Evolutionary conservation across 2,329 filamentous ascomycete species (phyloP).

Genomic region (Didymella pinodella): DNA sequence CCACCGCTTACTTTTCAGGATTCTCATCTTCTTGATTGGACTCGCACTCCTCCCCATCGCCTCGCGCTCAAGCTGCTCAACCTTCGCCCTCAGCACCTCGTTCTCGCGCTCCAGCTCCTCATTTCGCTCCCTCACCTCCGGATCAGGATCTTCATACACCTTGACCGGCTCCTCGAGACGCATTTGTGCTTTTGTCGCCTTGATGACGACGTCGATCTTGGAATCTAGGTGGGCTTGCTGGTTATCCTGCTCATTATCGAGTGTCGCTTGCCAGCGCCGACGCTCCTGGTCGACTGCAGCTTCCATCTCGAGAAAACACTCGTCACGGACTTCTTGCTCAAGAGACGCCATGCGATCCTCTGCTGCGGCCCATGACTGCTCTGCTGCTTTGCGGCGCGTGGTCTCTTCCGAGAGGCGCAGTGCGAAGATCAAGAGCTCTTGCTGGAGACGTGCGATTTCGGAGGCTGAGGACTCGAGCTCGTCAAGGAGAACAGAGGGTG

Average conservation of each 20-base stretch:
- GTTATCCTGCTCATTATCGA: conserved; percentile 78
- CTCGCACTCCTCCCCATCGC: conserved; percentile 49
- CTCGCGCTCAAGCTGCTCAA: conserved; percentile 54
- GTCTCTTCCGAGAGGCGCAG: conserved; percentile 74
- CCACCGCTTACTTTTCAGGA: conserved; percentile 60
- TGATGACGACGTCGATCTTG: conserved; percentile 79
- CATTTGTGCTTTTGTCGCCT: conserved; percentile 57
- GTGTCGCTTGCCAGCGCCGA: conserved; percentile 78
- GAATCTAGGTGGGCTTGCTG: conserved; percentile 86
- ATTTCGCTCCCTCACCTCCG: conserved; percentile 47
- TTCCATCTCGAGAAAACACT: conserved; percentile 89
- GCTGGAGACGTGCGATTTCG: conserved; percentile 79
- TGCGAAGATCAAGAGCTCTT: conserved; percentile 79
- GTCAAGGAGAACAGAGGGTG: conserved; percentile 57
- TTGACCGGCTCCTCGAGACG: conserved; percentile 43
- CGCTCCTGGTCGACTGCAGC: conserved; percentile 76
- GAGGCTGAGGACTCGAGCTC: conserved; percentile 84
- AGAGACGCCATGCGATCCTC: conserved; percentile 73
- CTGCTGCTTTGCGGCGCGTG: conserved; percentile 72
- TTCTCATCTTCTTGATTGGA: conserved; percentile 59
- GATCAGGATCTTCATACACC: conserved; percentile 54
- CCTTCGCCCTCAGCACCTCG: conserved; percentile 45
- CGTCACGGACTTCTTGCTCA: conserved; percentile 86
- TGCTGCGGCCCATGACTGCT: conserved; percentile 73
- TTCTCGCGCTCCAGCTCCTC: conserved; percentile 57